Evolutionary conservation across 176 grass and related monocot species (phyloP).

Genomic region (Areca catechu): DNA sequence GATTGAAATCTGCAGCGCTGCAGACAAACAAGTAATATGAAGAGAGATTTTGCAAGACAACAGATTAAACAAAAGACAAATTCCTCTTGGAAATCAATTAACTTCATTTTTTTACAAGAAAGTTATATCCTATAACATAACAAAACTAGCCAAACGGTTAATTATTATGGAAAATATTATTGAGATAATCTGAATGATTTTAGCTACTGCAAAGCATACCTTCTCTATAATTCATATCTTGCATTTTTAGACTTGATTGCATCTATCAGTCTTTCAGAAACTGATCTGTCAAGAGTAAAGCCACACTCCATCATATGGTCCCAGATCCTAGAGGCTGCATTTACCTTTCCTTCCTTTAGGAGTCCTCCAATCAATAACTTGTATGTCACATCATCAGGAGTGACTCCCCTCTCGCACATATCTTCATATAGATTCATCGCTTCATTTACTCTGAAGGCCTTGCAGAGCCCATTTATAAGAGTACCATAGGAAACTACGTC

Average conservation of each 20-base stretch:
- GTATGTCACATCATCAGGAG: conserved; percentile 55
- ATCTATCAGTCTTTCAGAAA: conserved; percentile 52
- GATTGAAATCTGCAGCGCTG: too few species aligned
- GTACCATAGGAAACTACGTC: conserved; percentile 56
- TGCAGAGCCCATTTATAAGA: conserved; percentile 35
- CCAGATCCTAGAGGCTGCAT: conserved; percentile 51
- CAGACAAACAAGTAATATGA: too few species aligned
- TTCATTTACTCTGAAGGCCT: conserved; percentile 38
- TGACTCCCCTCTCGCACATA: conserved; percentile 39
- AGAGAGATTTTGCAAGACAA: too few species aligned
- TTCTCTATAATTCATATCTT: conserved; percentile 10
- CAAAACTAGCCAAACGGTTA: too few species aligned
- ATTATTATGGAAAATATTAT: too few species aligned
- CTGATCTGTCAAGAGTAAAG: conserved; percentile 44
- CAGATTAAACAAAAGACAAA: too few species aligned
- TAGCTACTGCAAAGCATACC: too few species aligned
- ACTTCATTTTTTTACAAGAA: too few species aligned
- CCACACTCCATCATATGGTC: conserved; percentile 57
- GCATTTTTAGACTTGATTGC: conserved; percentile 45
- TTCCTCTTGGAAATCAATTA: too few species aligned
- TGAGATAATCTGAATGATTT: too few species aligned
- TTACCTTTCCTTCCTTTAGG: conserved; percentile 46
- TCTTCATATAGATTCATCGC: conserved; percentile 48
- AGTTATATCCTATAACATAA: too few species aligned
- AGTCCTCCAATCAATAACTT: conserved; percentile 57